phyloP scores from a whole-genome alignment of 441 rosid species.

The Theobroma grandiflorum region DNA sequence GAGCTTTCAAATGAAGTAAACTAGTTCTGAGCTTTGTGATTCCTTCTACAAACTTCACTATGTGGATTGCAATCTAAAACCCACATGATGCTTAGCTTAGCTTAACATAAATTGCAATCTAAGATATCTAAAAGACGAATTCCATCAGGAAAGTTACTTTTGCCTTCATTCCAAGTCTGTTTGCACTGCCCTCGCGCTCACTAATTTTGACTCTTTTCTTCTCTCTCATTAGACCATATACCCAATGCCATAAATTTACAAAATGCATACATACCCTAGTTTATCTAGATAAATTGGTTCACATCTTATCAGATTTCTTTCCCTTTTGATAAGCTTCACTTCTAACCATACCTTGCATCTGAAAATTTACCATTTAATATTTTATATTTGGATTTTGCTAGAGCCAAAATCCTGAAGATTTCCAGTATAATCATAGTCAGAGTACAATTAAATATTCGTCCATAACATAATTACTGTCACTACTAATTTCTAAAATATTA shows the following conservation, averaged over 20 bases:
- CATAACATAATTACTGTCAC: too few relatives aligned
- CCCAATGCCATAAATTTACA: background rate
- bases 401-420: background rate
- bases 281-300: background rate
- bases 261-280: background rate
- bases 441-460: too few relatives aligned
- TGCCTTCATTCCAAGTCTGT: constrained; percentile 48
- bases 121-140: constrained; percentile 30
- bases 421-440: background rate
- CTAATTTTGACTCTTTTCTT: background rate
- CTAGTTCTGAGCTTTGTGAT: constrained; percentile 25
- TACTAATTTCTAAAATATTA: too few relatives aligned
- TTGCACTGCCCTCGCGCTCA: background rate
- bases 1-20: constrained; percentile 31
- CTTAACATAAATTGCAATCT: constrained; percentile 46
- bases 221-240: background rate
- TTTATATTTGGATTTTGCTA: background rate
- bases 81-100: constrained; percentile 31
- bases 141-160: constrained; percentile 32
- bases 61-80: constrained; percentile 1
- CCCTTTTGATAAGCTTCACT: background rate
- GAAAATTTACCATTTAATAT: too few relatives aligned
- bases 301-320: background rate
- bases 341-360: too few relatives aligned
- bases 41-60: background rate